phyloP scores from a whole-genome alignment of 2,329 filamentous ascomycete species.

The Diplodia corticola region DNA sequence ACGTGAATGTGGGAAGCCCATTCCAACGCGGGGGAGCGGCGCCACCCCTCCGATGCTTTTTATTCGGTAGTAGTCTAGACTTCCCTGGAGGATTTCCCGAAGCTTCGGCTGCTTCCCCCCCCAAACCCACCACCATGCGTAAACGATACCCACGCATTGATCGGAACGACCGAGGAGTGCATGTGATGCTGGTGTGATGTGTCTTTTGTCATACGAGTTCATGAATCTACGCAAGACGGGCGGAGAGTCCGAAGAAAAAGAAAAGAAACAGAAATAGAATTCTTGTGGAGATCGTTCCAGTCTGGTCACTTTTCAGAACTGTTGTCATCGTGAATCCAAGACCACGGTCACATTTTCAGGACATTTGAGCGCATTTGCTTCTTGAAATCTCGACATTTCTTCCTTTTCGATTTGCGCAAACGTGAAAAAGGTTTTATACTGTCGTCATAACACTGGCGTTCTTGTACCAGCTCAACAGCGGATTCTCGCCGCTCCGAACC shows the following conservation, averaged over 20 bases:
- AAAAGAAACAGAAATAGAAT: too few species aligned
- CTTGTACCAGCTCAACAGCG: conserved; percentile 87
- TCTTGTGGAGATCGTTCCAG: background rate
- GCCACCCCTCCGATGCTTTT: background rate
- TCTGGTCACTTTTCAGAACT: background rate
- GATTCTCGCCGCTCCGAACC: conserved; percentile 90
- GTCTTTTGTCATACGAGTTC: background rate
- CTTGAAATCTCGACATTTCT: background rate
- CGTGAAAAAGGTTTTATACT: conserved; percentile 54
- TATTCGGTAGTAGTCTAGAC: background rate
- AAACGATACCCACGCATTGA: conserved; percentile 16
- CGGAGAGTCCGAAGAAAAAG: background rate
- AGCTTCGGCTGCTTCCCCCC: background rate
- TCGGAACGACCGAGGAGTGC: background rate
- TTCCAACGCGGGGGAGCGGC: background rate
- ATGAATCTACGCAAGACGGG: background rate
- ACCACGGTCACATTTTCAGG: background rate
- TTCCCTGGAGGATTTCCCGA: background rate
- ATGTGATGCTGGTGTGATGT: background rate
- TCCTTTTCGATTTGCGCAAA: background rate
- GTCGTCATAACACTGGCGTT: conserved; percentile 94
- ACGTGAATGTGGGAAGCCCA: background rate
- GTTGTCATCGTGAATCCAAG: background rate
- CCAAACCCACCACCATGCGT: too few species aligned
- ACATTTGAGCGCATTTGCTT: background rate